These are phyloP conservation scores for Gyromitra esculenta DNA, from an alignment of 2,329 filamentous ascomycete species.

Conservation along the genomic window DNA sequence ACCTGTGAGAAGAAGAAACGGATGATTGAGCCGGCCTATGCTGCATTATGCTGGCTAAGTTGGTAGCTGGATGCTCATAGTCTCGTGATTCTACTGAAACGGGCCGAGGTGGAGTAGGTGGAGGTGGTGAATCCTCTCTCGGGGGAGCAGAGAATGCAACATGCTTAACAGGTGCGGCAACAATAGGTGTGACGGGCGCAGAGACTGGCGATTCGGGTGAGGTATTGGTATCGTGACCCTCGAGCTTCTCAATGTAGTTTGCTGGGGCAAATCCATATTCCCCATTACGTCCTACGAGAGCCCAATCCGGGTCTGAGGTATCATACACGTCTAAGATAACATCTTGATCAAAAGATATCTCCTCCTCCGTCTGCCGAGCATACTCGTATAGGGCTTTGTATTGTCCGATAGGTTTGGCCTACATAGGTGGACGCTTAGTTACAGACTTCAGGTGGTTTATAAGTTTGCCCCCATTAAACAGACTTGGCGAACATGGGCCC, in stretches of 20 bases:
- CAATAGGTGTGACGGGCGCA: slow-evolving; percentile 54
- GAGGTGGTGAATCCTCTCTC: slow-evolving; percentile 56
- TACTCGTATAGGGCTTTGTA: slow-evolving; percentile 99
- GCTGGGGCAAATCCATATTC: slow-evolving; percentile 95
- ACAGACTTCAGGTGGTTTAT: slow-evolving; percentile 17
- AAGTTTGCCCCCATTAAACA: slow-evolving; percentile 27
- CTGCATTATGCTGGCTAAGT: slow-evolving; percentile 43
- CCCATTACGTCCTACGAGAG: slow-evolving; percentile 81
- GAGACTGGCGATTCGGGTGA: slow-evolving; percentile 52
- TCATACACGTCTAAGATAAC: slow-evolving; percentile 85
- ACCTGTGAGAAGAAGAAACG: slow-evolving; percentile 40
- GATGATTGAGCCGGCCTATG: slow-evolving; percentile 41
- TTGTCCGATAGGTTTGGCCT: slow-evolving; percentile 73
- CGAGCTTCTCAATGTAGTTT: slow-evolving; percentile 86
- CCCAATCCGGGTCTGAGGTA: slow-evolving; percentile 93
- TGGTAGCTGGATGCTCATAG: slow-evolving; percentile 28
- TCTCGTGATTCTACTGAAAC: slow-evolving; percentile 36
- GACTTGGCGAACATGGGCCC: slow-evolving; percentile 25
- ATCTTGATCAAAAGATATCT: slow-evolving; percentile 94
- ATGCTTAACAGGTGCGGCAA: slow-evolving; percentile 60
- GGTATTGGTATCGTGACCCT: slow-evolving; percentile 26
- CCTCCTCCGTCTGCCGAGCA: slow-evolving; percentile 94
- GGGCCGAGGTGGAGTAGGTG: slow-evolving; percentile 56
- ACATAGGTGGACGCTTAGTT: slow-evolving; percentile 48
- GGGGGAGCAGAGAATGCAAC: slow-evolving; percentile 59